A percentile compares a stretch with the other conserved stretches of the same genome.
Conservation (phyloP, 2,329 filamentous ascomycete species). For the Neopestalotiopsis rosae region DNA sequence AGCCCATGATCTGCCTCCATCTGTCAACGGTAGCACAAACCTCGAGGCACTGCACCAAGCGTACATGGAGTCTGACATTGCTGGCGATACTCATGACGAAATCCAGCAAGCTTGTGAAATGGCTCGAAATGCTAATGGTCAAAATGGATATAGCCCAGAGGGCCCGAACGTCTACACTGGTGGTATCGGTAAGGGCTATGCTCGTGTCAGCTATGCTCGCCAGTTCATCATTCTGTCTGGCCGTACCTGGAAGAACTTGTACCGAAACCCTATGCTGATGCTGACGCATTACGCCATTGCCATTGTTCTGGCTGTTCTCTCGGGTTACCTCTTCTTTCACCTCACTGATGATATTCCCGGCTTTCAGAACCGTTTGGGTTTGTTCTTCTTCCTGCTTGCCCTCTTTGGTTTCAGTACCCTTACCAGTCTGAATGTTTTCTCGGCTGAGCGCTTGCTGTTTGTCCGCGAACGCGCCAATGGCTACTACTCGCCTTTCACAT, state of each 20-base stretch:
- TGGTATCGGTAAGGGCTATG: conserved; percentile 78
- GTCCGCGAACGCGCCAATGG: conserved; percentile 94
- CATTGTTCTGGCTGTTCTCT: conserved; percentile 90
- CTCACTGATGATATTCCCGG: conserved; percentile 95
- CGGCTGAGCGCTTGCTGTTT: conserved; percentile 87
- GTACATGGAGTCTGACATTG: conserved; percentile 81
- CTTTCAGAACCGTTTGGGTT: conserved; percentile 94
- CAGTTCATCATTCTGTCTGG: conserved; percentile 91
- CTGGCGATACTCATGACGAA: conserved; percentile 75
- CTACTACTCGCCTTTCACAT: conserved; percentile 92
- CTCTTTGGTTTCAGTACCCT: conserved; percentile 97
- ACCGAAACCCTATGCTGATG: conserved; percentile 98
- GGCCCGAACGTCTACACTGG: conserved; percentile 57
- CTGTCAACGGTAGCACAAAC: conserved; percentile 71
- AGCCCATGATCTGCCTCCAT: conserved; percentile 64
- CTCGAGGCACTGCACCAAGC: conserved; percentile 80
- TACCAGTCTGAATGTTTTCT: conserved; percentile 92
- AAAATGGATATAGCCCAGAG: conserved; percentile 53
- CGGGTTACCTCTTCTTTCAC: conserved; percentile 95
- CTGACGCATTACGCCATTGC: conserved; percentile 97
- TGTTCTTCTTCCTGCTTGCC: conserved; percentile 97
- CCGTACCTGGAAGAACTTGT: conserved; percentile 95
- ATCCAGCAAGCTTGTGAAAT: conserved; percentile 71
- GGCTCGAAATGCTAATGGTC: conserved; percentile 72
- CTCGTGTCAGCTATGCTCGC: conserved; percentile 76